phyloP scores from a whole-genome alignment of 2,329 filamentous ascomycete genomes.

The Epichloe elymi region DNA sequence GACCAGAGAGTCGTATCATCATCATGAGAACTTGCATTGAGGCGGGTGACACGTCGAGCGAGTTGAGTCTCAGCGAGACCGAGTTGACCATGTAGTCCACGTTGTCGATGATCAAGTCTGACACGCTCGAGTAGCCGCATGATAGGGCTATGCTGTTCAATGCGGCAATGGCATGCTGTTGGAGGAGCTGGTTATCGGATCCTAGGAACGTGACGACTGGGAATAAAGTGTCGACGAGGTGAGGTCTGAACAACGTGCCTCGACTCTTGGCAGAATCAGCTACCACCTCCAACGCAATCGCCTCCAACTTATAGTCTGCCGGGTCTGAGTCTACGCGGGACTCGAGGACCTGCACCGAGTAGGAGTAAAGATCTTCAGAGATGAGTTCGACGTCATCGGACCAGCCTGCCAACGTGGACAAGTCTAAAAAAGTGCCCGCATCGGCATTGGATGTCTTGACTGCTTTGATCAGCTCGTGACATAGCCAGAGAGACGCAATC shows the following conservation, averaged over 20 bases:
- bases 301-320: conserved; percentile 58
- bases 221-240: conserved; percentile 84
- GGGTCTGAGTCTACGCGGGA: conserved; percentile 35
- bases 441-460: conserved; percentile 36
- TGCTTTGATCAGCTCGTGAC: conserved; percentile 56
- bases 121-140: conserved; percentile 63
- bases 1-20: conserved; percentile 84
- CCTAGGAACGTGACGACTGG: conserved; percentile 82
- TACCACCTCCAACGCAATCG: conserved; percentile 68
- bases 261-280: conserved; percentile 61
- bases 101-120: conserved; percentile 74
- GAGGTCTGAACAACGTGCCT: conserved; percentile 58
- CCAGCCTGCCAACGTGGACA: conserved; percentile 24
- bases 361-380: conserved; percentile 55
- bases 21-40: conserved; percentile 83
- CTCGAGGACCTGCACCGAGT: conserved; percentile 50
- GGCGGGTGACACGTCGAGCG: conserved; percentile 82
- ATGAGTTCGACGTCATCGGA: conserved; percentile 31
- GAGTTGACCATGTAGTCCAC: conserved; percentile 96
- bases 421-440: conserved; percentile 53
- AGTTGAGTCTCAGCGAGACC: conserved; percentile 76
- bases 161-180: conserved; percentile 69
- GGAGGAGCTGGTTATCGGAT: conserved; percentile 52
- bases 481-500: conserved; percentile 68
- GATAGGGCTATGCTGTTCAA: conserved; percentile 66